phyloP scores from a whole-genome alignment of 257 asterid species.

The Solanum dulcamara region DNA sequence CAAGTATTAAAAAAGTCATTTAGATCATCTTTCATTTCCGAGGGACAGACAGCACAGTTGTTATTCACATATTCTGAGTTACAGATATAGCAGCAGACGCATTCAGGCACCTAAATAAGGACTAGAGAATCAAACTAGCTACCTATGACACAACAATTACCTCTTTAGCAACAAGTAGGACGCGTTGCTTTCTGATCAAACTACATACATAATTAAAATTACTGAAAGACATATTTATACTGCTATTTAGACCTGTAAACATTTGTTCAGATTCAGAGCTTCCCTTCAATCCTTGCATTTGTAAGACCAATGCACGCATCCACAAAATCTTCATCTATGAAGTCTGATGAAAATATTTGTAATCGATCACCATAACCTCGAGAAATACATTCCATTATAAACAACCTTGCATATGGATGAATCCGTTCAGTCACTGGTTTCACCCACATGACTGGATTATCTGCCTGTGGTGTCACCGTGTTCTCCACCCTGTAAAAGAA shows the following conservation, averaged over 20 bases:
- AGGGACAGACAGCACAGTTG: too few species aligned
- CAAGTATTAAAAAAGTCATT: too few species aligned
- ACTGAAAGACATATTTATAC: background rate
- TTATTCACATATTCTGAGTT: background rate
- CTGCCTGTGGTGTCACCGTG: conserved; percentile 85
- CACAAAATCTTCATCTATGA: conserved; percentile 66
- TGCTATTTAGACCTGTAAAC: background rate
- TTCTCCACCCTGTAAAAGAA: conserved; percentile 87
- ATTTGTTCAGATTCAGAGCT: conserved; percentile 12
- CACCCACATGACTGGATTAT: conserved; percentile 77
- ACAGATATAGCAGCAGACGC: background rate
- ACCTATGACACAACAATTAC: background rate
- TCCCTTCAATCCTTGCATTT: conserved; percentile 58
- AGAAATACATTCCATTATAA: conserved; percentile 37
- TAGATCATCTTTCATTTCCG: too few species aligned
- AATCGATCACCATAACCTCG: conserved; percentile 43
- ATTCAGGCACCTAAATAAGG: background rate
- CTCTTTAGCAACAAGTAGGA: background rate
- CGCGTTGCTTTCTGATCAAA: background rate
- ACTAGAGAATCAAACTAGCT: background rate
- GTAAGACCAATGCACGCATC: conserved; percentile 76
- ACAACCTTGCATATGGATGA: conserved; percentile 58
- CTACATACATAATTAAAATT: background rate
- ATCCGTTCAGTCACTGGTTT: conserved; percentile 65
- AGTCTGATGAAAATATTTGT: conserved; percentile 76